Percentiles rank a stretch among this genome's conserved stretches.
Evolutionary conservation across 2,329 filamentous ascomycete species (phyloP).

Genomic region (Cercospora citrullina): DNA sequence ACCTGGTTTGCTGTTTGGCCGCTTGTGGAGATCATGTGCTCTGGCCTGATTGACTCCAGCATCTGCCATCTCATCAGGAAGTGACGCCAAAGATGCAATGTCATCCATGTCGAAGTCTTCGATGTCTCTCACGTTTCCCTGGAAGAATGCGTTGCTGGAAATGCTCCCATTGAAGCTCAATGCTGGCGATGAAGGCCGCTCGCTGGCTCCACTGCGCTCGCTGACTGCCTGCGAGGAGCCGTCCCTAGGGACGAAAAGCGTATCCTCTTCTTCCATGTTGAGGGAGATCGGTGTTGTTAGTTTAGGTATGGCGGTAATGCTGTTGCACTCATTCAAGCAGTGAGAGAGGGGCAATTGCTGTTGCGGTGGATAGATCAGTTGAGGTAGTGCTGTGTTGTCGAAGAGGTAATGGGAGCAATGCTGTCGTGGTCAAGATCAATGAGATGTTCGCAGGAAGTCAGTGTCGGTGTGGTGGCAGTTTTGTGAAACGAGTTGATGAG

Average conservation of each 20-base stretch:
- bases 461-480: background rate
- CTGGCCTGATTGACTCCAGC: background rate
- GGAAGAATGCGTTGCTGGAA: background rate
- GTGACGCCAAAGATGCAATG: background rate
- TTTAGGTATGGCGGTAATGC: background rate
- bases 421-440: background rate
- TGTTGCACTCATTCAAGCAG: background rate
- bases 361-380: background rate
- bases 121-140: background rate
- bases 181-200: background rate
- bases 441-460: background rate
- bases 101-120: background rate
- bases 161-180: background rate
- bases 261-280: background rate
- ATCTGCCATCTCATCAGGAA: background rate
- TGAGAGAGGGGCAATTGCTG: background rate
- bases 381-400: too few species aligned
- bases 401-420: background rate
- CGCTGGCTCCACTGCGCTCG: background rate
- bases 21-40: background rate
- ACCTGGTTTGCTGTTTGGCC: background rate
- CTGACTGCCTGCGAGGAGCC: background rate
- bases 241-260: too few species aligned
- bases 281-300: background rate
- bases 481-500: too few species aligned